Percentiles rank a stretch among this genome's conserved stretches.
phyloP scores from a whole-genome alignment of 2,329 filamentous ascomycete genomes.

The Colletotrichum sp. region DNA sequence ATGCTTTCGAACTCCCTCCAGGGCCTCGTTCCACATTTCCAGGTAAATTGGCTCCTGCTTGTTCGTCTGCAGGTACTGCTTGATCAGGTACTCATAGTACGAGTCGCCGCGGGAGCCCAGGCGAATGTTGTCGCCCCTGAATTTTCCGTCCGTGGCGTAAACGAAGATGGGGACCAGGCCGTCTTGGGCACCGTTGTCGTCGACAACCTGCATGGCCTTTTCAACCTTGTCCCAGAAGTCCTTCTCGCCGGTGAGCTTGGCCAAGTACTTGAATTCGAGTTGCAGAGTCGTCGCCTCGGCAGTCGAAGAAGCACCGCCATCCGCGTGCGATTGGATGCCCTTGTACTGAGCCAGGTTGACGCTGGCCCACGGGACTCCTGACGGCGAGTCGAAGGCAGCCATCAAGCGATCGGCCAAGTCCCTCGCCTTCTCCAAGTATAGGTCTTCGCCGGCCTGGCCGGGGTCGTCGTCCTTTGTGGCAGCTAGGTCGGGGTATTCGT shows the following conservation, averaged over 20 bases:
- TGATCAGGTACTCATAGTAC: constrained; percentile 99
- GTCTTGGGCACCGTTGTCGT: constrained; percentile 78
- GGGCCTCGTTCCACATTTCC: constrained; percentile 90
- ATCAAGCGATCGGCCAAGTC: constrained; percentile 89
- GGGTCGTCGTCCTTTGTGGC: constrained; percentile 74
- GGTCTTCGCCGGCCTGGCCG: constrained; percentile 79
- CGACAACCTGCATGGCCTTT: constrained; percentile 89
- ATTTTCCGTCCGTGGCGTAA: constrained; percentile 77
- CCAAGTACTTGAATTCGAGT: constrained; percentile 95
- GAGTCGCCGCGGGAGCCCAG: constrained; percentile 94
- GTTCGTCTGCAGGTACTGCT: constrained; percentile 95
- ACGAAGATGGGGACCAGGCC: constrained; percentile 94
- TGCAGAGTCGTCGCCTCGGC: constrained; percentile 93
- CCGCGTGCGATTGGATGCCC: constrained; percentile 82
- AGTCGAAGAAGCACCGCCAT: constrained; percentile 88
- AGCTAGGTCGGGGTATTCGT: constrained; percentile 78
- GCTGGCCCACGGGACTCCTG: constrained; percentile 89
- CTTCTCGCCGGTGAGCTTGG: constrained; percentile 91
- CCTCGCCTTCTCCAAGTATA: constrained; percentile 95
- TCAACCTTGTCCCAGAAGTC: constrained; percentile 93
- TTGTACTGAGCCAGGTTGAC: constrained; percentile 81
- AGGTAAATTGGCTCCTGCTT: constrained; percentile 84
- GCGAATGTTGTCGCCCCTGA: constrained; percentile 85
- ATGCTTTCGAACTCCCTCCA: constrained; percentile 88
- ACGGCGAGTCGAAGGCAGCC: constrained; percentile 84